Percentiles rank a stretch among this genome's conserved stretches.
These are phyloP conservation scores for Mycena vitilis DNA, from an alignment of 768 basidiomycete species.

Conservation along the genomic window DNA sequence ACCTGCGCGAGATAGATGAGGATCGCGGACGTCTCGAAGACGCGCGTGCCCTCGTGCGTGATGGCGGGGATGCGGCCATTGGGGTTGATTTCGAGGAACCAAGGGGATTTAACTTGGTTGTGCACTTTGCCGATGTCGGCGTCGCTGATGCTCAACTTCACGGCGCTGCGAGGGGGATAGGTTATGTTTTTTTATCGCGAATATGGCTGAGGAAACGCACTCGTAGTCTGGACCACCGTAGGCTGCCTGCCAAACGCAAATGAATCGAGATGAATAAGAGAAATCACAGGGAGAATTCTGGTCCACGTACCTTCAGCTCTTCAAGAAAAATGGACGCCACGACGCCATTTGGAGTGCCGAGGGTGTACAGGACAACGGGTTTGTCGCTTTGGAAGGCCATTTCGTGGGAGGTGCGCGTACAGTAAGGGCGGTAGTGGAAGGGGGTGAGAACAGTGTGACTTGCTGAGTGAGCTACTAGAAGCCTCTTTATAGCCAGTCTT, in stretches of 20 bases:
- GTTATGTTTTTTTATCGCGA: neutral
- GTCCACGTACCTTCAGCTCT: constrained; percentile 17
- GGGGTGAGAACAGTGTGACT: no score
- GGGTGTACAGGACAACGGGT: constrained; percentile 23
- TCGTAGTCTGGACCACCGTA: constrained; percentile 22
- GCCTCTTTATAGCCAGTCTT: no score
- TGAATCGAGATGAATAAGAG: no score
- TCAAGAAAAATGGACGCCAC: constrained; percentile 22
- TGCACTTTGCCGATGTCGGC: constrained; percentile 26
- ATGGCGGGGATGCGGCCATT: constrained; percentile 26
- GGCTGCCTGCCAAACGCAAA: constrained; percentile 9
- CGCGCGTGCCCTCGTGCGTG: constrained; percentile 26
- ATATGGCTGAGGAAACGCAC: constrained; percentile 2
- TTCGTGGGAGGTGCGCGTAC: constrained; percentile 13
- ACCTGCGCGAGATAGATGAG: constrained; percentile 22
- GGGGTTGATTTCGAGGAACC: constrained; percentile 28
- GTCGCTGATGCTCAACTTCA: constrained; percentile 25
- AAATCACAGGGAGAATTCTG: neutral
- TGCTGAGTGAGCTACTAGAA: no score
- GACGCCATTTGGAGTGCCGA: constrained; percentile 23
- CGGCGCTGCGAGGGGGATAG: constrained; percentile 13
- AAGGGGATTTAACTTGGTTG: constrained; percentile 24
- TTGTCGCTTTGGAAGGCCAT: constrained; percentile 25
- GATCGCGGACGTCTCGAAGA: constrained; percentile 27
- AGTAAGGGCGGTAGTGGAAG: constrained; percentile 5